Conservation (phyloP, 176 grass and related monocot species). For the Ampelocalamus luodianensis region DNA sequence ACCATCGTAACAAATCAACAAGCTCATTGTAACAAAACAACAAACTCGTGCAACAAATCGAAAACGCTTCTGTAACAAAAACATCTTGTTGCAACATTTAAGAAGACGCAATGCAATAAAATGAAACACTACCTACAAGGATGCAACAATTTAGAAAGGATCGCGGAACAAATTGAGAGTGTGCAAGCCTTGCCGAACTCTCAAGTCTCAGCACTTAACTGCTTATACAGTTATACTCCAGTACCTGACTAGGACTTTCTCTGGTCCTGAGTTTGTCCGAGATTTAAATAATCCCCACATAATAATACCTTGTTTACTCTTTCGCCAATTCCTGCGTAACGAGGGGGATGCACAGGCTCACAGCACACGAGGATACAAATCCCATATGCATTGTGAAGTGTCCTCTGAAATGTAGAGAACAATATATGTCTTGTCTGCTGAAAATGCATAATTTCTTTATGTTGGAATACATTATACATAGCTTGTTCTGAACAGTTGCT, state of each 20-base stretch:
- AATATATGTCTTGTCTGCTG: neutral
- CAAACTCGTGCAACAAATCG: too few relatives aligned
- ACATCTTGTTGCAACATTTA: too few relatives aligned
- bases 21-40: too few relatives aligned
- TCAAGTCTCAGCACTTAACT: neutral
- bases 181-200: neutral
- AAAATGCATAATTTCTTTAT: slow-evolving; percentile 7
- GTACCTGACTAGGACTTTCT: slow-evolving; percentile 14
- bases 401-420: slow-evolving; percentile 11
- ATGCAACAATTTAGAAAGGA: too few relatives aligned
- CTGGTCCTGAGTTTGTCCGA: neutral
- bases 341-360: neutral
- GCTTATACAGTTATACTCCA: neutral
- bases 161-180: too few relatives aligned
- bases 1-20: too few relatives aligned
- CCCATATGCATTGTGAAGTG: neutral
- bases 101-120: too few relatives aligned
- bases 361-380: neutral
- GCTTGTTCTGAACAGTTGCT: neutral
- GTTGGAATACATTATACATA: neutral
- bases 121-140: too few relatives aligned
- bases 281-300: neutral
- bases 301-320: neutral
- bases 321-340: neutral
- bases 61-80: too few relatives aligned